Base-by-base conservation (phyloP, 1,284 basidiomycete species). In the Moniliophthora roreri region DNA sequence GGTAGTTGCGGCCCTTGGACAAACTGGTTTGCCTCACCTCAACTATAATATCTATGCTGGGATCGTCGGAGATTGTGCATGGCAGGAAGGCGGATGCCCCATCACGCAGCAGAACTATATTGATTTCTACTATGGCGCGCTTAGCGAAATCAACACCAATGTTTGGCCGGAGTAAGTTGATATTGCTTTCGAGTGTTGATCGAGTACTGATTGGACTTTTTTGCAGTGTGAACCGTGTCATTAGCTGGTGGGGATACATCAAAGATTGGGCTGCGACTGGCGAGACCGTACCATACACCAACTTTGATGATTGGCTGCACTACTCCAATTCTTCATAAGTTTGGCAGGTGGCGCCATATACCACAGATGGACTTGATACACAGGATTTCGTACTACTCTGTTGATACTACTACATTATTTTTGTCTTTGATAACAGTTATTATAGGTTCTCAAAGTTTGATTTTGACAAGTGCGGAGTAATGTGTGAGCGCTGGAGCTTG, bases 241-340 rank as follows among this genome's bases (percentile, higher is more conserved):
- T 56, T 24, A 39, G 50, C n/a, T 58, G 49, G 46, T 58, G 58
- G 57, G 28, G 44, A 3, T 53, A 52, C 16, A 58, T 63, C 47
- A 37, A 54, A n/a, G 36, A 46, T 10, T 63, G 62, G 62, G 55
- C 62, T 32, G 54, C 51, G n/a, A 57, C 60, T 20, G 60, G 56
- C 9, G 59, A 60, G 9, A 56, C 46, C 21, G 50, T 61, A 16
- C 62, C 62, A 2, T 63, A 63, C 54, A n/a, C 35, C 21, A 63
- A 62, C 58, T 63, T 63, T 56, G 58, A 63, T 50, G 62, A 61
- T 44, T 63, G 56, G 53, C 47, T 63, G 10, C 60, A 61, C 48
- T 63, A 52, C 45, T 60, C 61, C 28, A 58, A 51, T 48, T 57
- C 52, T 32, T 32, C 28, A 6, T 32, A 11, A 32, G 28, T 32